Evolutionary conservation across 257 asterid species (phyloP), one percentile per base, ranked within the genome.

Genomic region (Solanum lycopersicoides): DNA sequence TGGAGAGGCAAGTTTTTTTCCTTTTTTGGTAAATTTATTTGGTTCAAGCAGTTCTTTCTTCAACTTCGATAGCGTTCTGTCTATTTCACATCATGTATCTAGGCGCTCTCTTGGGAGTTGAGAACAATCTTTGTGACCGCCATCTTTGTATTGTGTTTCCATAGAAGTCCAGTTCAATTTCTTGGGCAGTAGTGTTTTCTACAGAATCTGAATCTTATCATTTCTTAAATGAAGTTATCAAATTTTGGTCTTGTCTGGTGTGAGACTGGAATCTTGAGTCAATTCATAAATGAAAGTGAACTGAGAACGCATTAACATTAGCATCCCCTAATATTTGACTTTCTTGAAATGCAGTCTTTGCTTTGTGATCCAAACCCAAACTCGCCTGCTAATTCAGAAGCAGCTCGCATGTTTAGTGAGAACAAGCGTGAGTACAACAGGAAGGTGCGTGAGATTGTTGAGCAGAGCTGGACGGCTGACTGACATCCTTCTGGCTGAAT

Each of bases 391-490:
- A 95, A 95, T 91, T 94, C 98, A 45, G 98, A 95, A 91, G 98
- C 98, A n/a, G 98, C 97, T 65, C 92, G 97, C 79, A 39, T 95
- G 92, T 95, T 93, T 72, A 95, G 98, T 42, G 98, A 95, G 91
- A 95, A 95, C 91, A 95, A 94, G 90, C 96, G 98, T 2, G 98
- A 95, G 50, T 95, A 95, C 95, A 95, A 95, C 91, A 91, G 98
- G 92, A 95, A 94, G 90, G 97, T 94, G 83, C 98, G 96, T 34
- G 98, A 94, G 90, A 91, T 95, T 86, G 98, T 95, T 69, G 98
- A 95, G 92, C 97, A 95, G 91, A 95, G 98, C 90, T 95, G 98
- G 98, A 95, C 97, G 13, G 98, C 98, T 5, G 98, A 95, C 93
- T 95, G 93, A 82, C 47, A 69, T 50, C 83, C 53, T 56, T 72